Base-by-base conservation (phyloP, 495 filamentous ascomycete species). In the Hyaloscypha finlandica region DNA sequence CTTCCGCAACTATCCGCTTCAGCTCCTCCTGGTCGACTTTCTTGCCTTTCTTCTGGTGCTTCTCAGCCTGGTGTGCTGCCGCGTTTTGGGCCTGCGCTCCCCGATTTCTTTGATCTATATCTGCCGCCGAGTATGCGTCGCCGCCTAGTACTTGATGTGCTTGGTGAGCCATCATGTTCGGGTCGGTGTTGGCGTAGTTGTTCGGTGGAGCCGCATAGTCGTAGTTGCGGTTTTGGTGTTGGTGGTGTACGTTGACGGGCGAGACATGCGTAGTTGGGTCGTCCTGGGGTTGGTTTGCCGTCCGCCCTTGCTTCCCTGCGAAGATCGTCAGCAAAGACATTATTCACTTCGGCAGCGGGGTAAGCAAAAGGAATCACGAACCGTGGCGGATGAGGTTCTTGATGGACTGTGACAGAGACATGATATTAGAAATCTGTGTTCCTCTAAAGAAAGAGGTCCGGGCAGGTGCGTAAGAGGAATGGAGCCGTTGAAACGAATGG, bases 331-430 rank as follows among this genome's bases (percentile, higher is more conserved):
- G 65, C 62, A 59, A 48, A 6, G 42, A 48, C 42, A 48, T 48
- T 6, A 48, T 48, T 20, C 29, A 20, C 9, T 33, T n/a, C 31
- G 62, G n/a, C 20, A 62, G 69, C 56, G 54, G 59, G 63, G 42
- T 39, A 57, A 60, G 57, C 32, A 52, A 60, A 53, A 64, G 39
- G 30, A 22, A 67, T 35, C 33, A 42, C 59, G 59, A 78, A 85
- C 93, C 94, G 82, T 97, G 95, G 65, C 95, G 92, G 80, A 99
- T 96, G 79, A 99, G 94, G 79, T 97, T 99, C 80, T 99, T 97
- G 64, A 99, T 81, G 71, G 89, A 92, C 82, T 93, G 89, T 30
- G 77, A 78, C 52, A 75, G 72, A 39, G 74, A 70, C 67, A 74
- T 69, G 63, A 73, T 37, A 37, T 79, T 66, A 73, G 71, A 30